phyloP scores from a whole-genome alignment of 805 yeast genomes.

The Myxozyma melibiosi region DNA sequence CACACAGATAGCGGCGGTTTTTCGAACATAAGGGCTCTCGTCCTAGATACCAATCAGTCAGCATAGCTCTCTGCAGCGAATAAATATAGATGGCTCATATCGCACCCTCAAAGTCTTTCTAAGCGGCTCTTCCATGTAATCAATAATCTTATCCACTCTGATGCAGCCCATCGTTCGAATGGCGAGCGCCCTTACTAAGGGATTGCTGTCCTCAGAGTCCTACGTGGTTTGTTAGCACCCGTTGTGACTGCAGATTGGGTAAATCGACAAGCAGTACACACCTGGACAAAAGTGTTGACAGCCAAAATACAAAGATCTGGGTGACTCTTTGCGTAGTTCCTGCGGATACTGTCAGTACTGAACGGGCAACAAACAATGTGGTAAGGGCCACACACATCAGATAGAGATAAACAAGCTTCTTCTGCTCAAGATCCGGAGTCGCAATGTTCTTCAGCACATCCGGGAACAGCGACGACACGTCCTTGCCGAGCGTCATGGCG shows the following conservation, averaged over 20 bases:
- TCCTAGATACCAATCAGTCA: slow-evolving; percentile 47
- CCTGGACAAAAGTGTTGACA: slow-evolving; percentile 88
- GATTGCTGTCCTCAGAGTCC: slow-evolving; percentile 96
- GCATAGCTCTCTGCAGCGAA: background rate
- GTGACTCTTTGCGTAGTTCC: slow-evolving; percentile 90
- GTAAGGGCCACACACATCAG: slow-evolving; percentile 57
- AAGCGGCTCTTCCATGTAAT: slow-evolving; percentile 88
- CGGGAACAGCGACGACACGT: slow-evolving; percentile 91
- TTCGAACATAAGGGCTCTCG: slow-evolving; percentile 95
- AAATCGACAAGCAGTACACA: slow-evolving; percentile 13
- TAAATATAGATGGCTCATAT: background rate
- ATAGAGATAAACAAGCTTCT: slow-evolving; percentile 90
- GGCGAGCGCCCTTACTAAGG: slow-evolving; percentile 92
- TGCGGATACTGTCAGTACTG: slow-evolving; percentile 3
- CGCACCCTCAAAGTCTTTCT: slow-evolving; percentile 65
- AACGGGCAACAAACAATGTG: background rate
- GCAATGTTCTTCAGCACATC: slow-evolving; percentile 96
- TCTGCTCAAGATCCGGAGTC: slow-evolving; percentile 93
- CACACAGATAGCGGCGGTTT: slow-evolving; percentile 96
- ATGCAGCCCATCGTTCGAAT: slow-evolving; percentile 99
- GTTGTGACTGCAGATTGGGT: background rate
- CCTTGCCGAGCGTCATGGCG: slow-evolving; percentile 98
- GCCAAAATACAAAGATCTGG: slow-evolving; percentile 96
- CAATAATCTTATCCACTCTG: slow-evolving; percentile 91
- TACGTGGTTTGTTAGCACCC: background rate